These are phyloP conservation scores for Fusarium chaquense DNA, from an alignment of 2,329 filamentous ascomycete genomes.

Conservation along the genomic window DNA sequence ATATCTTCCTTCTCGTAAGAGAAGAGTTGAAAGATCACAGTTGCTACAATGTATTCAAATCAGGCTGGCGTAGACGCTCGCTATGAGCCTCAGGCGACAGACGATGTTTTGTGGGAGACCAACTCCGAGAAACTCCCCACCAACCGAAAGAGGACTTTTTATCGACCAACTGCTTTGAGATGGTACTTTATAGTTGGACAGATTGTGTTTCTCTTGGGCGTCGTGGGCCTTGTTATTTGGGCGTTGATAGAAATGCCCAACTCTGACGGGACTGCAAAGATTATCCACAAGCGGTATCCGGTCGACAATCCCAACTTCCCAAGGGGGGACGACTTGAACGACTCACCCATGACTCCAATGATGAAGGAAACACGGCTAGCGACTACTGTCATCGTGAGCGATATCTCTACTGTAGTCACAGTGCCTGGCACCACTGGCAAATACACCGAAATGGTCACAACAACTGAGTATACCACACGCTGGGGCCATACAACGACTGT, in stretches of 20 bases:
- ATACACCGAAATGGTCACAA: slow-evolving; percentile 33
- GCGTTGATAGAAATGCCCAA: slow-evolving; percentile 43
- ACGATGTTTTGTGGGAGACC: slow-evolving; percentile 42
- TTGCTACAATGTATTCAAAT: slow-evolving; percentile 36
- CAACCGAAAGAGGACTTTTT: slow-evolving; percentile 34
- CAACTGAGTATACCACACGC: slow-evolving; percentile 29
- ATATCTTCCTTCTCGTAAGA: background rate
- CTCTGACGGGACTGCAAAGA: slow-evolving; percentile 41
- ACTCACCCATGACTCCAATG: slow-evolving; percentile 3
- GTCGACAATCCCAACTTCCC: slow-evolving; percentile 3
- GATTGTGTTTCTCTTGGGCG: slow-evolving; percentile 33
- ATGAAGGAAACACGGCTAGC: slow-evolving; percentile 11
- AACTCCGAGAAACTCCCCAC: slow-evolving; percentile 28
- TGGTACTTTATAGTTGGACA: slow-evolving; percentile 43
- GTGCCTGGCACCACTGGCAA: slow-evolving; percentile 41
- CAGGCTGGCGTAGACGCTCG: slow-evolving; percentile 35
- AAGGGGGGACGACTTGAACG: background rate
- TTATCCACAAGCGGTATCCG: slow-evolving; percentile 31
- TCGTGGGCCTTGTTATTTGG: slow-evolving; percentile 44
- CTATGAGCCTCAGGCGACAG: slow-evolving; percentile 44
- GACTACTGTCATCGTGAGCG: slow-evolving; percentile 35
- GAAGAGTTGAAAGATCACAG: background rate
- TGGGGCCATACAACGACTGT: slow-evolving; percentile 27
- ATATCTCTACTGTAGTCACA: slow-evolving; percentile 32
- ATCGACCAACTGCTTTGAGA: slow-evolving; percentile 44